Base-by-base conservation (phyloP, 306 rosid genomes). In the Pyrus betulifolia region DNA sequence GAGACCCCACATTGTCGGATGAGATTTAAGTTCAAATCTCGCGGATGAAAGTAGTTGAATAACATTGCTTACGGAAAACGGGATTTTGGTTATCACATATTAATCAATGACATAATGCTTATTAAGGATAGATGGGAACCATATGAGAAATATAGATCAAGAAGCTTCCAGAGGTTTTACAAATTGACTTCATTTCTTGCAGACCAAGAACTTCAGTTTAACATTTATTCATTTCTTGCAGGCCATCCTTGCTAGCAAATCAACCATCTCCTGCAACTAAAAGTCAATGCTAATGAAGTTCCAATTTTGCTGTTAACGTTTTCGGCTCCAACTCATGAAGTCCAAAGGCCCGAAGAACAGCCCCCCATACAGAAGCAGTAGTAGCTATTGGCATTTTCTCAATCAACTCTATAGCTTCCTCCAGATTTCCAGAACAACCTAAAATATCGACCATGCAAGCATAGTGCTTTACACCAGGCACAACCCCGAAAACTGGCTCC, bases 371-470 rank as follows among this genome's bases (percentile, higher is more conserved):
- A 27, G 91, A 78, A 27, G 87, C 85, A 3, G 80, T 78, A 10
- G 86, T 90, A 71, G 80, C 67, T 33, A 82, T 76, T 22, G 88
- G 84, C 87, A 90, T 90, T 70, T 30, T 30, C 31, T 80, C 74
- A 54, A 83, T 83, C 58, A 88, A 74, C 10, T 78, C 83, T 42
- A 62, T 51, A 63, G 95, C 90, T 52, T 88, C 86, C n/a, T 86
- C 84, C 35, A 90, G 84, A 83, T 65, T 79, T 21, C 95, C 92
- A 1, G 89, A 85, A 8, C 89, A 84, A 6, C 95, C 92, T 30
- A 86, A 84, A 55, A 84, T 79, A 79, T 88, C 90, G 1, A 86
- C 85, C 85, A 90, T 78, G 64, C 90, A 88, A 33, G 89, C 79
- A 30, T 84, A 86, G 77, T 90, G 92, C 75, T 88, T 88, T 21